These are phyloP conservation scores for Kwoniella botswanensis DNA, from an alignment of 768 basidiomycete species.

Conservation along the genomic window DNA sequence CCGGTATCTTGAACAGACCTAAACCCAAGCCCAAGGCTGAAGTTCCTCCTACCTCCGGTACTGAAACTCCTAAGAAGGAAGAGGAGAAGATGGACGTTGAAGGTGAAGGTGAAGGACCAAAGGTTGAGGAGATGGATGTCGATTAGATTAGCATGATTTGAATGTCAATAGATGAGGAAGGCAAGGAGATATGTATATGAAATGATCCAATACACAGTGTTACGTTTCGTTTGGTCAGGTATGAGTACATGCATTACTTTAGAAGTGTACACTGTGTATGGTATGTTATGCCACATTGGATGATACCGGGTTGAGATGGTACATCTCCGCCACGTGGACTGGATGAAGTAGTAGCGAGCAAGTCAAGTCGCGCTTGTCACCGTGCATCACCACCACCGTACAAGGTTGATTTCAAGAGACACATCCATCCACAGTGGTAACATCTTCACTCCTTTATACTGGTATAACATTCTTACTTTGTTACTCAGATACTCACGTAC, in stretches of 20 bases:
- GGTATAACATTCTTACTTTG: not conserved
- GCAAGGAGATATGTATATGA: not conserved
- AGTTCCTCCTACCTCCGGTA: conserved; percentile 38
- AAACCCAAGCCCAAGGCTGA: conserved; percentile 81
- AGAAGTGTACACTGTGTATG: not conserved
- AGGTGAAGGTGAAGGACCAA: conserved; percentile 28
- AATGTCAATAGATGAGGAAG: not conserved
- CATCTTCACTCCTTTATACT: not conserved
- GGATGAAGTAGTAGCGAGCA: not conserved
- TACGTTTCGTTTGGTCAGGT: not conserved
- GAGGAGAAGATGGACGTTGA: conserved; percentile 49
- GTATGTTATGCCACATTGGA: not conserved
- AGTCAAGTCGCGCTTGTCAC: not conserved
- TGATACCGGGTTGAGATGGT: not conserved
- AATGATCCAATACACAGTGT: not conserved
- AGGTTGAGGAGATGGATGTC: conserved; percentile 59
- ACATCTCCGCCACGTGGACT: conserved; percentile 9
- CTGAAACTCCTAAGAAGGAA: conserved; percentile 16
- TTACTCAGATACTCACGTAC: not conserved
- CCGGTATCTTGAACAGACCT: conserved; percentile 86
- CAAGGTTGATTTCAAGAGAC: not conserved
- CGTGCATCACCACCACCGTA: not conserved
- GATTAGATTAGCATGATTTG: conserved; percentile 35
- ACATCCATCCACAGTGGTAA: no score
- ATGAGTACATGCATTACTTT: not conserved